Conservation (phyloP, 2,329 filamentous ascomycete species). For the Sclerotinia spermophila region DNA sequence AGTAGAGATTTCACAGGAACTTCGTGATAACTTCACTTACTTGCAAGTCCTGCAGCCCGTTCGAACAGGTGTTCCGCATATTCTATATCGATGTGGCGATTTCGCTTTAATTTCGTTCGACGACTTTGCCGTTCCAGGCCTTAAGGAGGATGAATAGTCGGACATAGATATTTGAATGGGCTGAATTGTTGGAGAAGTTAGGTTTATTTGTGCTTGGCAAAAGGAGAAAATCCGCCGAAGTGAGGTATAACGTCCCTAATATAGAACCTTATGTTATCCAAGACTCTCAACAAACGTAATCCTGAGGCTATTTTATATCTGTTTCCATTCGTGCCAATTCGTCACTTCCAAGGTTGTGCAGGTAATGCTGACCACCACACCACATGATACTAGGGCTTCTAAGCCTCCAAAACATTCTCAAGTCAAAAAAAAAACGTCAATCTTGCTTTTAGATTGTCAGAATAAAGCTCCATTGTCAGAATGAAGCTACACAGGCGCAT, state of each 20-base stretch:
- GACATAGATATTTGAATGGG: background rate
- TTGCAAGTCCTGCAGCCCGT: conserved; percentile 35
- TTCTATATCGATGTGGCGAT: conserved; percentile 29
- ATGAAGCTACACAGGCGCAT: background rate
- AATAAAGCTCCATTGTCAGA: conserved; percentile 16
- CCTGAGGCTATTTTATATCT: background rate
- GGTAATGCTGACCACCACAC: conserved; percentile 11
- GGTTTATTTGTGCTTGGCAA: background rate
- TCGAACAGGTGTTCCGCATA: conserved; percentile 34
- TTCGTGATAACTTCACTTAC: conserved; percentile 21
- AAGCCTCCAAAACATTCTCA: background rate
- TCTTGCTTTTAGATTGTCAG: background rate
- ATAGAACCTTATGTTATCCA: background rate
- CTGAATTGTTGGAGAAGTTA: background rate
- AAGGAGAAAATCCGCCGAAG: background rate
- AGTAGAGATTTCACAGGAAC: background rate
- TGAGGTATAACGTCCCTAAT: background rate
- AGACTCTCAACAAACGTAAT: background rate
- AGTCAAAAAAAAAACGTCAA: background rate
- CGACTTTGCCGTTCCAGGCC: background rate
- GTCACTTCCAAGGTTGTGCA: background rate
- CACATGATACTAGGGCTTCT: background rate
- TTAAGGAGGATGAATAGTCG: background rate
- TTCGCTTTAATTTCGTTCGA: conserved; percentile 24
- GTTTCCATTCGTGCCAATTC: background rate